These are phyloP conservation scores for Tilletia walkeri DNA, from an alignment of 1,284 basidiomycete genomes.

Conservation along the genomic window DNA sequence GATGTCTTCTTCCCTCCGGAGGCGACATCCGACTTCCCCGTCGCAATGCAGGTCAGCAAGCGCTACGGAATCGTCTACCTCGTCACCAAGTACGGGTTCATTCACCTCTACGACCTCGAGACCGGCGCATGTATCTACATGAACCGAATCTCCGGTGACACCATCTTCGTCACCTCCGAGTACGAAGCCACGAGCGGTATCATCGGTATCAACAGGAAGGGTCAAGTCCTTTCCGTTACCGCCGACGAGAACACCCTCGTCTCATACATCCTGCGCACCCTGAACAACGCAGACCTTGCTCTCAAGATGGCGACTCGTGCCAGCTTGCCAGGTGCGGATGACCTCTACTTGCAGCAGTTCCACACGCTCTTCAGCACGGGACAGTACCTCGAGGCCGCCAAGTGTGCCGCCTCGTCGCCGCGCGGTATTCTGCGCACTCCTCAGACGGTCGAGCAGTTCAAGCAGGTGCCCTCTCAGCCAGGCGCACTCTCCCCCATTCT, in stretches of 20 bases:
- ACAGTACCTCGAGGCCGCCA: slow-evolving; percentile 94
- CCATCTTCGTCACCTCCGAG: slow-evolving; percentile 97
- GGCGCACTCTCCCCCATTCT: slow-evolving; percentile 93
- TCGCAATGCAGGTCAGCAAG: slow-evolving; percentile 97
- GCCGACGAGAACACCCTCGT: slow-evolving; percentile 95
- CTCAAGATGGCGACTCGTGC: slow-evolving; percentile 96
- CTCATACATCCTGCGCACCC: slow-evolving; percentile 86
- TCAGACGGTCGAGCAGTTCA: slow-evolving; percentile 97
- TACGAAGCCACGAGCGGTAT: slow-evolving; percentile 93
- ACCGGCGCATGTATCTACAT: slow-evolving; percentile 99
- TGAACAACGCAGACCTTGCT: slow-evolving; percentile 96
- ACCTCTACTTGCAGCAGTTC: slow-evolving; percentile 94
- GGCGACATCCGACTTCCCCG: slow-evolving; percentile 98
- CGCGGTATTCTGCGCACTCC: slow-evolving; percentile 91
- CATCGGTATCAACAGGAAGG: slow-evolving; percentile 99
- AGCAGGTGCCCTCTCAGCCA: slow-evolving; percentile 83
- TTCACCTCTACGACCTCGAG: slow-evolving; percentile 98
- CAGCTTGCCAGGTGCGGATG: slow-evolving; percentile 96
- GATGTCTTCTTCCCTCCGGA: slow-evolving; percentile 99
- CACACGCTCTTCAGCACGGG: slow-evolving; percentile 86
- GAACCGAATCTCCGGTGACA: slow-evolving; percentile 99
- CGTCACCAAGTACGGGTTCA: slow-evolving; percentile 98
- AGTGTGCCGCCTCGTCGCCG: slow-evolving; percentile 96
- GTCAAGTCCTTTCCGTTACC: slow-evolving; percentile 93
- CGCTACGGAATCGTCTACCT: slow-evolving; percentile 97